Base-by-base conservation (phyloP, 495 filamentous ascomycete species). In the Lepidopterella palustris region DNA sequence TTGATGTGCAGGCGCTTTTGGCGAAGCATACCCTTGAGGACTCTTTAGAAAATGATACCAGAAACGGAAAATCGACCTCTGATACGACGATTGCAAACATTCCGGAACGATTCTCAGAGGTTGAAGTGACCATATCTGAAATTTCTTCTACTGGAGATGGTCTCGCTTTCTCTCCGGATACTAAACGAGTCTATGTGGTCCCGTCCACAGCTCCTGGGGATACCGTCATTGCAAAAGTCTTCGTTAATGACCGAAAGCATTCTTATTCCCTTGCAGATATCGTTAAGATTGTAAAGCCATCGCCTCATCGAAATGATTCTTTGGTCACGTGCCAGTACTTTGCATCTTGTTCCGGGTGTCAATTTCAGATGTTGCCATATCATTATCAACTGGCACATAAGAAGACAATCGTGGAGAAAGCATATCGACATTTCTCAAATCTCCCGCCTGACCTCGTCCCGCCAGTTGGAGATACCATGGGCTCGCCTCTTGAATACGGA, bases 311-410 rank as follows among this genome's bases (percentile, higher is more conserved):
- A 62, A 83, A 97, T 61, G 90, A 96, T 68, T 79, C 76, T 45
- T 78, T 84, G 1, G 80, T 96, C 65, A 74, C 78, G 45, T 98
- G 93, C 77, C 77, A 81, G 64, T 97, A 97, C 75, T 98, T 98
- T 68, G 73, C 80, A 29, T 81, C 78, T 53, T 98, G 93, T 71
- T 89, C 88, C 0, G 93, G 93, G 4, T 98, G 93, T 68, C 95
- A 97, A 75, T 89, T 97, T 69, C 93, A 98, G 73, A 96, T 97
- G 90, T 82, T 98, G 57, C 82, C 89, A 42, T 98, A 98, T 73
- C 75, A 80, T 27, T 84, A 88, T 57, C 93, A 98, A 71, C 79
- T 98, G 27, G 79, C 77, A 29, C 87, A 90, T 67, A 98, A 98
- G 77, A 84, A 81, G 70, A 76, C 79, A 50, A 87, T 97, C 55